phyloP scores from a whole-genome alignment of 345 rosid genomes.

The Populus deltoides region DNA sequence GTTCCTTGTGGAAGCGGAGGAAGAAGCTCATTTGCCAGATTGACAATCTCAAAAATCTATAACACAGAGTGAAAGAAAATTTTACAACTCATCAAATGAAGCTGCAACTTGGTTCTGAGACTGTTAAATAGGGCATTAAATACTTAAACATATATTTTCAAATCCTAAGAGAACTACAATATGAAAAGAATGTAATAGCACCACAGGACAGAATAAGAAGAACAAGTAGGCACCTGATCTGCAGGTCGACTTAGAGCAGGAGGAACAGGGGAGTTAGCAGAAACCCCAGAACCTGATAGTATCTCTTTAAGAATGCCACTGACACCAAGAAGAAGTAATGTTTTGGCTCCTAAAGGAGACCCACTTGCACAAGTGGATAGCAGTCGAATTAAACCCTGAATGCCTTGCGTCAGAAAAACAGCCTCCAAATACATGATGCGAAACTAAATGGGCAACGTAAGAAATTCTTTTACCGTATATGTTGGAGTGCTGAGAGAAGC shows the following conservation, averaged over 20 bases:
- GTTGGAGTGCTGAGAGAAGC: conserved; percentile 87
- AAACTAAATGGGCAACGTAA: background rate
- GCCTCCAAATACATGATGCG: conserved; percentile 4
- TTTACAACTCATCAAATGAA: background rate
- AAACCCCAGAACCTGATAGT: conserved; percentile 78
- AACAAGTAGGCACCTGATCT: conserved; percentile 65
- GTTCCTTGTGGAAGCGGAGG: conserved; percentile 94
- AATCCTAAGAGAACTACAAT: background rate
- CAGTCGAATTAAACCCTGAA: conserved; percentile 91
- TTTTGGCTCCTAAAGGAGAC: conserved; percentile 89
- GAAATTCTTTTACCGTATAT: conserved; percentile 61
- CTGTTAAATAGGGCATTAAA: background rate
- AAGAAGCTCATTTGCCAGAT: conserved; percentile 96
- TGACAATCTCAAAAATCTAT: conserved; percentile 99
- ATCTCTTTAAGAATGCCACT: conserved; percentile 93
- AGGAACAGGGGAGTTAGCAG: conserved; percentile 77
- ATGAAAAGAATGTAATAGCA: background rate
- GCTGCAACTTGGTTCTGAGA: background rate
- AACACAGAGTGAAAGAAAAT: background rate
- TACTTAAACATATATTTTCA: background rate
- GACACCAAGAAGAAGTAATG: conserved; percentile 86
- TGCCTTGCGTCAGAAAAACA: conserved; percentile 29
- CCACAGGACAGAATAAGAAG: background rate
- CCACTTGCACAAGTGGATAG: conserved; percentile 99
- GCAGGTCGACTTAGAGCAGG: conserved; percentile 93